phyloP scores from a whole-genome alignment of 177 flowering plant species.

The Vitis hybrid region DNA sequence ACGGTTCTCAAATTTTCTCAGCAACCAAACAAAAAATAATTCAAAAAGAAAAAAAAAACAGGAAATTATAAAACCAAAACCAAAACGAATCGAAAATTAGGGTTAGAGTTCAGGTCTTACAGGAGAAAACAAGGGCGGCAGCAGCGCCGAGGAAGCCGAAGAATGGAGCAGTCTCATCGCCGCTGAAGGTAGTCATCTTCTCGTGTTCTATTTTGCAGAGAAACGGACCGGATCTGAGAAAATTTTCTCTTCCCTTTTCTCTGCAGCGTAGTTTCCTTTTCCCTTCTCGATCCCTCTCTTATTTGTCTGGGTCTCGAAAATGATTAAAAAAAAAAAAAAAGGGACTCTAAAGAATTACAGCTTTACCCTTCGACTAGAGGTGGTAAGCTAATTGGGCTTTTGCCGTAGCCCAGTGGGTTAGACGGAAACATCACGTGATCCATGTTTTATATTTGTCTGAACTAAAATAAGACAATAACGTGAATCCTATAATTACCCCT shows the following conservation, averaged over 20 bases:
- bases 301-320: neutral
- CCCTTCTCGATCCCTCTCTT: neutral
- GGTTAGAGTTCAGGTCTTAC: conserved; percentile 24
- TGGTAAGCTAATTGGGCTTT: neutral
- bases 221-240: conserved; percentile 15
- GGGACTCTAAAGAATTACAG: neutral
- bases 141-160: conserved; percentile 75
- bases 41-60: neutral
- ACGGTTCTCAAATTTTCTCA: too few species aligned
- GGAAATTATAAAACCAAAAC: neutral
- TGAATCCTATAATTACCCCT: too few species aligned
- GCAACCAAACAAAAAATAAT: too few species aligned
- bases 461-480: neutral
- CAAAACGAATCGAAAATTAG: neutral
- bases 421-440: neutral
- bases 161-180: conserved; percentile 71
- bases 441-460: too few species aligned
- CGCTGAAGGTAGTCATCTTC: conserved; percentile 54
- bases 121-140: conserved; percentile 67
- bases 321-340: neutral
- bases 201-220: conserved; percentile 5
- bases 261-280: neutral
- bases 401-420: neutral
- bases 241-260: neutral
- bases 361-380: neutral